A percentile compares a stretch with the other conserved stretches of the same genome.
These are phyloP conservation scores for Cyathus olla DNA, from an alignment of 1,284 basidiomycete genomes.

Conservation along the genomic window DNA sequence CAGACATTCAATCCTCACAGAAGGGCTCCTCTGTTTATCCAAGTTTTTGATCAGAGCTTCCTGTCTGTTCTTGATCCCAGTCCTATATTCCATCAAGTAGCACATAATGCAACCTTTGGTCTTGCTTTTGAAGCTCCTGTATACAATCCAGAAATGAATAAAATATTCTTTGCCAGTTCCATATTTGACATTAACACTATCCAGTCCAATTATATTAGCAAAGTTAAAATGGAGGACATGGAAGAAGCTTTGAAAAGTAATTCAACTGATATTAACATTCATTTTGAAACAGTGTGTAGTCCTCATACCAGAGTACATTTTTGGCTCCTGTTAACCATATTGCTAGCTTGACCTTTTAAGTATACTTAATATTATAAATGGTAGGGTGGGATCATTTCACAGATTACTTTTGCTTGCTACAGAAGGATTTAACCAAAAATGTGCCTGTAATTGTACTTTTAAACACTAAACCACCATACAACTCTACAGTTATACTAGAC, in stretches of 20 bases:
- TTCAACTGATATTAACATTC: conserved; percentile 60
- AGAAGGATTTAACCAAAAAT: conserved; percentile 67
- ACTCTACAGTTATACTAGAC: conserved; percentile 74
- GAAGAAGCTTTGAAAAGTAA: conserved; percentile 47
- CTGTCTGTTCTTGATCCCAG: conserved; percentile 66
- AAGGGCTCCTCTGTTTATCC: conserved; percentile 70
- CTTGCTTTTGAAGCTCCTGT: conserved; percentile 84
- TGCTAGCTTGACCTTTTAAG: conserved; percentile 59
- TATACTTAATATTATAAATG: conserved; percentile 77
- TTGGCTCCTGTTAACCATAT: no score
- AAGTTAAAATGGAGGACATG: conserved; percentile 58
- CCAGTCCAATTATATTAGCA: conserved; percentile 57
- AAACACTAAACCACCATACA: conserved; percentile 71
- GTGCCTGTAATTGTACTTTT: conserved; percentile 74
- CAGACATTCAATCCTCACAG: conserved; percentile 57
- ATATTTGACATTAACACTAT: conserved; percentile 51
- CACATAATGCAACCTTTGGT: conserved; percentile 67
- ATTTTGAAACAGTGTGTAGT: conserved; percentile 59
- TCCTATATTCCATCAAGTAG: conserved; percentile 69
- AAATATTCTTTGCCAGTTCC: conserved; percentile 65
- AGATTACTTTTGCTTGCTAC: conserved; percentile 73
- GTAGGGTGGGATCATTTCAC: conserved; percentile 76
- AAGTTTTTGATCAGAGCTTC: conserved; percentile 74
- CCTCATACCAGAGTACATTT: neutral
- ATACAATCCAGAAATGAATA: conserved; percentile 68